These are phyloP conservation scores for Cochlearia excelsa DNA, from an alignment of 345 rosid genomes.

Conservation along the genomic window DNA sequence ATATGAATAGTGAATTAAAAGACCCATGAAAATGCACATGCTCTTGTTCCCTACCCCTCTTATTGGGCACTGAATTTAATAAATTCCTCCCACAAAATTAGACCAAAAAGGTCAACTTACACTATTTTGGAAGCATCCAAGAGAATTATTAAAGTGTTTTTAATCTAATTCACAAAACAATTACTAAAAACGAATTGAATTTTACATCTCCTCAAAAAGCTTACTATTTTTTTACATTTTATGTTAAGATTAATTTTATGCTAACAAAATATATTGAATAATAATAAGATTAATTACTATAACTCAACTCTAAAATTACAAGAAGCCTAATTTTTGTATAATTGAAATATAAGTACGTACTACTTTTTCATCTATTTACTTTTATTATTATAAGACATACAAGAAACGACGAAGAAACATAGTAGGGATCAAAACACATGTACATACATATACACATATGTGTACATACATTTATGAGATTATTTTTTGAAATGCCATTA, in stretches of 20 bases:
- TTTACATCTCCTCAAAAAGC: too few relatives aligned
- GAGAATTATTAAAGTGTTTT: background rate
- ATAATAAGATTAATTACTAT: too few relatives aligned
- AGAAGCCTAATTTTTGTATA: too few relatives aligned
- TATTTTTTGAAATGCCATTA: too few relatives aligned
- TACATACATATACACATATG: conserved; percentile 16
- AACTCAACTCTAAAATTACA: too few relatives aligned
- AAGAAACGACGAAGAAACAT: conserved; percentile 31
- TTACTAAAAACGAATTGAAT: too few relatives aligned
- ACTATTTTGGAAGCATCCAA: conserved; percentile 25
- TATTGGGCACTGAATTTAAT: conserved; percentile 2
- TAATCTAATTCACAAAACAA: too few relatives aligned
- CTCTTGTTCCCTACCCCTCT: conserved; percentile 34
- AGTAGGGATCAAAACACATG: conserved; percentile 39
- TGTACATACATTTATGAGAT: background rate
- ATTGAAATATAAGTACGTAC: too few relatives aligned
- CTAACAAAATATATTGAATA: too few relatives aligned
- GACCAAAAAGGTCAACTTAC: conserved; percentile 23
- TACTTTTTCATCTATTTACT: too few relatives aligned
- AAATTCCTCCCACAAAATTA: background rate
- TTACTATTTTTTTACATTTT: too few relatives aligned
- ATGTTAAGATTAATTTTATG: too few relatives aligned
- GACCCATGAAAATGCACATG: conserved; percentile 38
- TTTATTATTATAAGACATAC: conserved; percentile 6
- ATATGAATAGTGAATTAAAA: conserved; percentile 9